Evolutionary conservation across 1,284 basidiomycete species (phyloP), one percentile per base, ranked within the genome.

Genomic region (Anthracocystis walkeri): DNA sequence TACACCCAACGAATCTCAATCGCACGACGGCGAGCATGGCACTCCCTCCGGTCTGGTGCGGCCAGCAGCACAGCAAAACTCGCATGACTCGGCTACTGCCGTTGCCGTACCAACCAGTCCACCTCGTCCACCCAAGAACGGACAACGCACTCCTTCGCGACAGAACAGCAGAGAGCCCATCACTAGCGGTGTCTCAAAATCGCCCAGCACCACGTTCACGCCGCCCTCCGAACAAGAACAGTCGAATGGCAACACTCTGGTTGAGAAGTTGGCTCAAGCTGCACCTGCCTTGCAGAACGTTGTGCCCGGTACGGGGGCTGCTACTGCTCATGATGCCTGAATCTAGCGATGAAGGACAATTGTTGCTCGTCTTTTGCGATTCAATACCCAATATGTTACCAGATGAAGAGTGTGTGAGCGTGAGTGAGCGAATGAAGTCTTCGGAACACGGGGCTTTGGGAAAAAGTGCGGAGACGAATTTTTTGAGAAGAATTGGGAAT

Each of bases 51-150:
- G 14, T 16, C 40, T 27, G 40, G 44, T 46, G 20, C 33, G 29
- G 14, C 7, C 49, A 8, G 18, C 41, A 7, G 18, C 41, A 7
- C 50, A 18, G 7, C 53, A 65, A 7, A 21, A 25, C 1, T 50
- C 58, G 31, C 63, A 62, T 1, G 68, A 71, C 27, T 65, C 63
- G 21, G 29, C 14, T 14, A 38, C 42, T 21, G 48, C 61, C 1
- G 44, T 53, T 18, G 48, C 45, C 7, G 20, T 57, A 4, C 46
- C 60, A 3, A 57, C 40, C 7, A 69, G 63, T 16, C 72, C 72
- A 25, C 64, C 73, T 4, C 67, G 73, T 33, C 73, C 73, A 12
- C 64, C 64, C n/a, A 70, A 67, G 50, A 69, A 69, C 51, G 72
- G 45, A 1, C 56, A 62, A 40, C 58, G 72, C 46, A 63, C 72